phyloP scores from a whole-genome alignment of 2,329 filamentous ascomycete species.

The Trichoderma sp. region DNA sequence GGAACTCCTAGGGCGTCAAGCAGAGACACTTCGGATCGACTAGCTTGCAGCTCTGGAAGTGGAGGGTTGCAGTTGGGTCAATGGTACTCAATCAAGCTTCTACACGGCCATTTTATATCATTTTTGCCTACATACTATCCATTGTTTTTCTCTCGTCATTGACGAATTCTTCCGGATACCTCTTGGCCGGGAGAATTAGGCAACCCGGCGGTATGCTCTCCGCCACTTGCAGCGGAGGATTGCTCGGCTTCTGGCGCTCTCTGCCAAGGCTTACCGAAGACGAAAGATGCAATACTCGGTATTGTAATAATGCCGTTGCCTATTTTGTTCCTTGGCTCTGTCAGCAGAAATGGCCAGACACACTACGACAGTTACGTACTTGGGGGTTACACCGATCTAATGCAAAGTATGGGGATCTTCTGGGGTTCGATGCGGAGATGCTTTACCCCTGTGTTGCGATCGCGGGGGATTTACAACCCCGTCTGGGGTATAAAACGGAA shows the following conservation, averaged over 20 bases:
- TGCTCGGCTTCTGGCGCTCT: not conserved
- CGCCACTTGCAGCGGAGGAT: conserved; percentile 3
- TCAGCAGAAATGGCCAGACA: not conserved
- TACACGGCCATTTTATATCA: not conserved
- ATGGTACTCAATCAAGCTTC: not conserved
- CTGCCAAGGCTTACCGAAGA: not conserved
- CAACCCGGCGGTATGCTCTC: not conserved
- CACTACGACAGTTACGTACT: not conserved
- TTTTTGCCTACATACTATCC: not conserved
- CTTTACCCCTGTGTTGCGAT: not conserved
- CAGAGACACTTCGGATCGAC: not conserved
- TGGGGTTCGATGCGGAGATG: conserved; percentile 13
- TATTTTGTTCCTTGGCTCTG: not conserved
- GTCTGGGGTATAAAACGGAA: not conserved
- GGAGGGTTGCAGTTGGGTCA: not conserved
- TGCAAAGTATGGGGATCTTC: not conserved
- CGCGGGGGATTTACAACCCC: not conserved
- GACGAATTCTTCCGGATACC: not conserved
- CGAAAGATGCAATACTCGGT: not conserved
- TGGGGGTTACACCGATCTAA: conserved; percentile 11
- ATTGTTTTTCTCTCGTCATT: not conserved
- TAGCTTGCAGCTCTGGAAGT: not conserved
- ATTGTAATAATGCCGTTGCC: not conserved
- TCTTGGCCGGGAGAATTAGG: not conserved
- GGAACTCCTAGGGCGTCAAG: not conserved